Base-by-base conservation (phyloP, 2,329 filamentous ascomycete genomes). In the Microsporum canis region DNA sequence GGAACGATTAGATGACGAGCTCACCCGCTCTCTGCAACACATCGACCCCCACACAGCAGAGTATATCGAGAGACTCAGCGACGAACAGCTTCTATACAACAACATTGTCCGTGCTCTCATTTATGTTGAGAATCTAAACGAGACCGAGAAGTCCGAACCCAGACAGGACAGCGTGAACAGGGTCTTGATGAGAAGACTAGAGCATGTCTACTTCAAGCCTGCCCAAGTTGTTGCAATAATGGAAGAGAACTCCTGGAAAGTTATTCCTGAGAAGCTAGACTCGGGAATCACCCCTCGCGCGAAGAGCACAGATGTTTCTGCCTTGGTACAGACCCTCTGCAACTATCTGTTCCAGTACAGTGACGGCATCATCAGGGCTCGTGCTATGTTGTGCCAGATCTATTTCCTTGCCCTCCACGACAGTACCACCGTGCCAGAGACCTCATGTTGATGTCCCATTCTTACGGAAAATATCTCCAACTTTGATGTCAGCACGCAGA, bases 151-250 rank as follows among this genome's bases (percentile, higher is more conserved):
- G 65, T 81, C 91, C 43, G 85, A 92, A 53, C 81, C 86, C 43
- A 82, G 88, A 31, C 90, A 96, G 75, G 92, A 96, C 65, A 89
- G 86, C 71, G 76, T 96, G 65, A 99, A 97, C 82, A 87, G 94
- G 63, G 85, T 96, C 60, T 83, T 96, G 67, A 95, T 96, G 85
- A 86, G 94, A 71, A 85, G 95, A 69, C 78, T 99, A 66, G 95
- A 99, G 77, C 95, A 99, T 76, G 84, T 97, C 70, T 99, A 99
- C 82, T 99, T 97, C 85, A 99, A 99, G 87, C 94, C 94, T 61
- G 84, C 91, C 8, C 88, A 92, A 76, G 92, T 99, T 53, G 86
- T 96, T 70, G 88, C 87, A 73, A 96, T 95, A 61, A 84, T 97
- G 53, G 94, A 99, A 77, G 89, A 95, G 73, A 92, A 91, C 76